Evolutionary conservation across 2,329 filamentous ascomycete species (phyloP), one percentile per base, ranked within the genome.

Genomic region (Fusarium kyushuense): DNA sequence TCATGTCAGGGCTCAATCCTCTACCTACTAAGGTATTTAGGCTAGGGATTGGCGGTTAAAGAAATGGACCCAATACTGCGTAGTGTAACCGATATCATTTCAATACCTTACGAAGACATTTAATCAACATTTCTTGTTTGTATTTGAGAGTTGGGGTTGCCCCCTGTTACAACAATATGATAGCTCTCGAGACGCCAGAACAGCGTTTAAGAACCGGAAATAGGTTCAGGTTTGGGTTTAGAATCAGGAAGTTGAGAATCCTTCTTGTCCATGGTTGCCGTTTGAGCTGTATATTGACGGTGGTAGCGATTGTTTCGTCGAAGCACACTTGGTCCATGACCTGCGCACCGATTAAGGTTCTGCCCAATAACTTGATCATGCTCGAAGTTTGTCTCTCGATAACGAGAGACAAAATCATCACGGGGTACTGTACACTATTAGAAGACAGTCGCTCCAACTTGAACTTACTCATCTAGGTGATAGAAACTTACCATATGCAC

Each of bases 401-500:
- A 93, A 60, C 90, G 86, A 17, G 92, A 95, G 64, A 92, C 83
- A 69, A 90, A 96, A 77, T 96, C 93, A 71, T 96, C 93, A 33
- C 89, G 87, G 70, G 91, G 92, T 70, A 93, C 92, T 94, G 21
- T 52, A 27, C 25, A 21, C 7, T 38, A 21, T 54, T 4, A 29
- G 27, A 43, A 13, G 40, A 71, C 25, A 70, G 67, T 35, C 32
- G 33, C 27, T 42, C 30, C 13, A 19, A n/a, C 7, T 6, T 16
- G 9, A 30, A 29, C 42, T 41, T 4, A 19, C 14, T 13, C 16
- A 33, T 48, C 23, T 6, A 19, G 19, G 23, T 52, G 9, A 14
- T 12, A 11, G 51, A 64, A 21, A 87, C 91, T 84, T 82, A 94
- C 93, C 90, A 74, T 98, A 98, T 12, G 88, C 95, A 62, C 96